Base-by-base conservation (phyloP, 345 rosid species). In the Lepidium sativum region DNA sequence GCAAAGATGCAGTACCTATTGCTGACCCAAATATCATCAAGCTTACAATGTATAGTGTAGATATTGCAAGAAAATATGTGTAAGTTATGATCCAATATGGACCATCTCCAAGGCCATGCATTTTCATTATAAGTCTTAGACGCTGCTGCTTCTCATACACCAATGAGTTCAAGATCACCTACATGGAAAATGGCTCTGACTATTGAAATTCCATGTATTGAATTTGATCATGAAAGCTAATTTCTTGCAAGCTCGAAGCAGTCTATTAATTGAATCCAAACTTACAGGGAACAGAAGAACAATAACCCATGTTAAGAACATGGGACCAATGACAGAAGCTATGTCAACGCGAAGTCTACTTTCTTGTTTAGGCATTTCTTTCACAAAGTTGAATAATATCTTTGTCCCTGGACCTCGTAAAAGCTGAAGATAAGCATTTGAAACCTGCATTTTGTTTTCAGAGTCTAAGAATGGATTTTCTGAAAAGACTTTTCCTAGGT, bases 51-150 rank as follows among this genome's bases (percentile, higher is more conserved):
- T 87, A 89, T 37, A 84, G 25, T 29, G 65, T 65, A 13, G 94
- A 92, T 67, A 89, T 74, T 77, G 57, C 44, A 15, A 92, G 82
- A 77, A 87, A 87, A 80, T 89, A 92, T 12, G 79, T 81, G 35
- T 92, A 92, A 15, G 96, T 70, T 48, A 92, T 87, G 75, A 87
- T 54, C 94, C 96, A 89, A 68, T 92, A 92, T 27, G 98, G 95
- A 48, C 88, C 97, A 63, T 92, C 97, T 35, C 96, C 89, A 60
- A 92, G 94, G 37, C 97, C 96, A 2, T 92, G 98, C 98, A 92
- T 92, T 80, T 87, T 87, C 98, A 92, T 92, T 86, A 92, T 89
- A 35, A 89, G 80, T 72, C 96, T 79, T 64, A 89, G 77, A 48
- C 78, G 88, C 33, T 87, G 88, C 55, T 87, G 83, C 50, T 87